Evolutionary conservation across 2,329 filamentous ascomycete species (phyloP).

Genomic region (Aspergillus sp.): DNA sequence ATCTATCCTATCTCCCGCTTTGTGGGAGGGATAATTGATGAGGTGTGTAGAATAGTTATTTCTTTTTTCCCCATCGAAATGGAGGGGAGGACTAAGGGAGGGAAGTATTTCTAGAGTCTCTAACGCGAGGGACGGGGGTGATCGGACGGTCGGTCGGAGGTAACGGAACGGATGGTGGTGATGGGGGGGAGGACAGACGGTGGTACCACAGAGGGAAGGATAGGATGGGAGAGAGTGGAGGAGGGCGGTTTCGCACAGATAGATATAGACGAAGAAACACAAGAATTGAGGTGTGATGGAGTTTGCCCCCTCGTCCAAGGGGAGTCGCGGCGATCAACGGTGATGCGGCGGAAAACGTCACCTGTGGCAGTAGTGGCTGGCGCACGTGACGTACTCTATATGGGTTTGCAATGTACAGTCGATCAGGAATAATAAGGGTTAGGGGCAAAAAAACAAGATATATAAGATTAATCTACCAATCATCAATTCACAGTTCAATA

Average conservation of each 20-base stretch:
- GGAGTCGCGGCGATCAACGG: no score
- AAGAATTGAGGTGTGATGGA: not conserved
- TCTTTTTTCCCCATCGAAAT: no score
- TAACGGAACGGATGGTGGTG: not conserved
- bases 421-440: not conserved
- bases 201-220: not conserved
- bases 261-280: not conserved
- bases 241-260: not conserved
- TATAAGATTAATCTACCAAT: slow-evolving; percentile 2
- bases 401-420: not conserved
- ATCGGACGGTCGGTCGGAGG: not conserved
- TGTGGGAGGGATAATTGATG: no score
- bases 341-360: slow-evolving; percentile 4
- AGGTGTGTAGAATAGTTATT: no score
- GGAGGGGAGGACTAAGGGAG: no score
- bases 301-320: no score
- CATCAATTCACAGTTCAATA: slow-evolving; percentile 11
- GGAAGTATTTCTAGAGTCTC: not conserved
- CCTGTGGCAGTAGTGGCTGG: slow-evolving; percentile 1
- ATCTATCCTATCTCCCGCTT: no score
- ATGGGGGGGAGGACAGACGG: not conserved
- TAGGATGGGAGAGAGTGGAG: not conserved
- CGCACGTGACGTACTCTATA: slow-evolving; percentile 2
- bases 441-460: not conserved
- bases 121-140: not conserved